These are phyloP conservation scores for Ustilago esculenta DNA, from an alignment of 1,284 basidiomycete genomes.

Conservation along the genomic window DNA sequence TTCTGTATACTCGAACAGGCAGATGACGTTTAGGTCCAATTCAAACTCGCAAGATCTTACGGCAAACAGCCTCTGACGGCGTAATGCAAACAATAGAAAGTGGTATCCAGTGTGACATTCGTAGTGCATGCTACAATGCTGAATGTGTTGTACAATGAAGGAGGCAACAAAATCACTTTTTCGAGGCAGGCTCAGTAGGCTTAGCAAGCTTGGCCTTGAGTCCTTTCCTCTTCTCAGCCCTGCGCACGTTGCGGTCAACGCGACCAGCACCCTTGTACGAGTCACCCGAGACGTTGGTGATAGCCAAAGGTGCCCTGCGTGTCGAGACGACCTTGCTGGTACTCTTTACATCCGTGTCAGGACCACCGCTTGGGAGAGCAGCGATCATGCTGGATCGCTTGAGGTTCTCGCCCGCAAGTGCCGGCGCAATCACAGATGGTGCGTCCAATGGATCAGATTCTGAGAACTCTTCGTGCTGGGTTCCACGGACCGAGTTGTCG, in stretches of 20 bases:
- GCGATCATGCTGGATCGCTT: constrained; percentile 35
- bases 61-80: background rate
- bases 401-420: constrained; percentile 22
- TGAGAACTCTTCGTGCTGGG: constrained; percentile 53
- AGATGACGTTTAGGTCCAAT: too few species aligned
- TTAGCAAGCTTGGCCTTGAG: constrained; percentile 7
- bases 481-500: constrained; percentile 45
- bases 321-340: constrained; percentile 17
- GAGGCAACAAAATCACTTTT: background rate
- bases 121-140: too few species aligned
- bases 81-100: background rate
- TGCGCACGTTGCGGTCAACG: constrained; percentile 33
- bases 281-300: constrained; percentile 39
- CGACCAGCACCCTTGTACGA: constrained; percentile 53
- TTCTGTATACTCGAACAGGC: too few species aligned
- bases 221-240: constrained; percentile 45
- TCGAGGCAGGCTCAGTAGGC: constrained; percentile 1
- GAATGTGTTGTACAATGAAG: constrained; percentile 3
- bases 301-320: constrained; percentile 19
- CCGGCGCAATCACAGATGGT: constrained; percentile 42
- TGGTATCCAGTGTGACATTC: constrained; percentile 18
- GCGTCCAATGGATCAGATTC: constrained; percentile 34
- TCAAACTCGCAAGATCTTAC: too few species aligned
- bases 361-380: constrained; percentile 42
- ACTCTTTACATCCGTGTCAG: constrained; percentile 19